phyloP scores from a whole-genome alignment of 2,329 filamentous ascomycete genomes.

The Calonectria henricotiae region DNA sequence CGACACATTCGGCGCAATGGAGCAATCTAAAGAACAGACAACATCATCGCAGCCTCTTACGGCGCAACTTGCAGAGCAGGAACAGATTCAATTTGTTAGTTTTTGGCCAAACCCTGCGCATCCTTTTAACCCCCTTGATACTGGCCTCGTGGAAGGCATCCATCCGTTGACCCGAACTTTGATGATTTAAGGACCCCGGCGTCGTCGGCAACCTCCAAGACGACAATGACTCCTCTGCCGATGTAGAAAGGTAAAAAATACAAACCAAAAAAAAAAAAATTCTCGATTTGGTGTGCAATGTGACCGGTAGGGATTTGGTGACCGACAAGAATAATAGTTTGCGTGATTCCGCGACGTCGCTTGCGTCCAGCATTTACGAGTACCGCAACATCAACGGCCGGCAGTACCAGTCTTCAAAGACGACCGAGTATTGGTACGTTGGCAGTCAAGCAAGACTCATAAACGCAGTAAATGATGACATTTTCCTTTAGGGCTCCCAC shows the following conservation, averaged over 20 bases:
- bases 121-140: too few relatives aligned
- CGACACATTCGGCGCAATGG: not conserved
- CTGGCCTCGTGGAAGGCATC: not conserved
- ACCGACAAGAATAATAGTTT: conserved; percentile 28
- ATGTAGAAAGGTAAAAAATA: conserved; percentile 30
- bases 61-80: not conserved
- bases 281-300: not conserved
- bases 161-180: not conserved
- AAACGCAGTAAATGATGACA: not conserved
- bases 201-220: conserved; percentile 39
- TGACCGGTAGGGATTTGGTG: not conserved
- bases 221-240: conserved; percentile 20
- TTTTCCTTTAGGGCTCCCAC: conserved; percentile 38
- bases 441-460: not conserved
- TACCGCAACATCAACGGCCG: conserved; percentile 53
- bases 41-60: not conserved
- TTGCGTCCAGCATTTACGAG: conserved; percentile 46
- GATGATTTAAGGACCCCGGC: conserved; percentile 30
- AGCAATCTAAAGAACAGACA: not conserved
- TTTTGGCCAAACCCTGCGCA: not conserved
- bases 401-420: conserved; percentile 48
- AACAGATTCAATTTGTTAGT: conserved; percentile 1
- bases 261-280: too few relatives aligned
- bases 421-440: conserved; percentile 52
- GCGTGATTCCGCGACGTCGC: conserved; percentile 38